Base-by-base conservation (phyloP, 2,329 filamentous ascomycete genomes). In the Paracorniculantispora psalliotae region DNA sequence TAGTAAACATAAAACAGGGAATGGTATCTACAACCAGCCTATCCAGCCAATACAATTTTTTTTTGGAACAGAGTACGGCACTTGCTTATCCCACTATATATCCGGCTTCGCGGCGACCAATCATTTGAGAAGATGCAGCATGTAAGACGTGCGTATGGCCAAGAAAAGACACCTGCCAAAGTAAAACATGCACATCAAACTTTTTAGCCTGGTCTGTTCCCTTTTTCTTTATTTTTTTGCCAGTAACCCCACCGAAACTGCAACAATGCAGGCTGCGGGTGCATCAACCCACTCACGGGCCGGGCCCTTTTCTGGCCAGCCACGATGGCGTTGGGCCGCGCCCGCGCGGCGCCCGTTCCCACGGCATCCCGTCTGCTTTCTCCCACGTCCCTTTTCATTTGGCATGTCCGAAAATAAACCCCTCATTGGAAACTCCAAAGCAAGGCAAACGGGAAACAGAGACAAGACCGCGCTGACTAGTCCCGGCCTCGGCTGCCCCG, bases 311-410 rank as follows among this genome's bases (percentile, higher is more conserved):
- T 47, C 26, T n/a, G n/a, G 1, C 37, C 50, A 41, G 50, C 50
- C 50, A 53, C 50, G 17, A 53, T 53, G 50, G 37, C 50, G 50
- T 53, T 53, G 50, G 50, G 50, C 50, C 50, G 37, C 50, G 50
- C n/a, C 50, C 37, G 50, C 50, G 39, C 35, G 19, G n/a, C 17
- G 9, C 35, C 35, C 35, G 23, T 44, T 47, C 44, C 25, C 4
- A 26, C 10, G 9, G 21, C 26, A 13, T 21, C n/a, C n/a, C n/a
- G 4, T 19, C 21, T 43, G 6, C 10, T 43, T 21, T n/a, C 39
- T 21, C n/a, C 39, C 21, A 8, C 17, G 6, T n/a, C 8, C n/a
- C n/a, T 17, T 43, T 43, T 5, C 17, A 43, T 19, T n/a, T 21
- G 10, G n/a, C 39, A 3, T 43, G 17, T 19, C n/a, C 39, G 12